These are phyloP conservation scores for Leccinum incarnatum DNA, from an alignment of 768 basidiomycete genomes.

Conservation along the genomic window DNA sequence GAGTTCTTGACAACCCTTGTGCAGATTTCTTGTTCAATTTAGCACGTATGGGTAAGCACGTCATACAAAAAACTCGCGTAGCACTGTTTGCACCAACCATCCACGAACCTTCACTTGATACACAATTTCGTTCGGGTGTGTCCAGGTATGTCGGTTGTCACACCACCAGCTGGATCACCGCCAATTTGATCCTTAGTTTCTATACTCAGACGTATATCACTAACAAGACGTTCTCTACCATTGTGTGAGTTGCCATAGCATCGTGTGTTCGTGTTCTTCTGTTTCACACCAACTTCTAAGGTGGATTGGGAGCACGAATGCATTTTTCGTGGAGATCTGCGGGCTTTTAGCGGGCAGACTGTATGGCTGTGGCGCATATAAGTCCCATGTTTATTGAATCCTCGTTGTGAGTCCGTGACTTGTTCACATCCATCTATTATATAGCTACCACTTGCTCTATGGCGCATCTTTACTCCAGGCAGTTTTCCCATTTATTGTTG, in stretches of 20 bases:
- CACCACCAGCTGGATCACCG: neutral
- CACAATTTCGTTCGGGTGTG: slow-evolving; percentile 40
- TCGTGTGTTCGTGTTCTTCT: neutral
- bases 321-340: slow-evolving; percentile 43
- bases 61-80: too few species aligned
- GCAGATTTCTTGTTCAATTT: slow-evolving; percentile 37
- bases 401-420: slow-evolving; percentile 34
- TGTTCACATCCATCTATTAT: slow-evolving; percentile 8
- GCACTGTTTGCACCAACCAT: too few species aligned
- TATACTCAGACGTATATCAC: slow-evolving; percentile 38
- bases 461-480: slow-evolving; percentile 17
- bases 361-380: slow-evolving; percentile 43
- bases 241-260: slow-evolving; percentile 31
- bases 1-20: neutral
- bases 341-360: slow-evolving; percentile 46
- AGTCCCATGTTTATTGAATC: too few species aligned
- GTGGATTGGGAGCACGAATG: slow-evolving; percentile 49
- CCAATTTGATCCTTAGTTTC: slow-evolving; percentile 27
- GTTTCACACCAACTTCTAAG: slow-evolving; percentile 14
- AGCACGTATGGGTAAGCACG: slow-evolving; percentile 34
- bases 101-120: slow-evolving; percentile 24
- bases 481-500: slow-evolving; percentile 42
- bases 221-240: slow-evolving; percentile 35
- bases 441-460: slow-evolving; percentile 21
- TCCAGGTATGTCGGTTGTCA: slow-evolving; percentile 30